These are phyloP conservation scores for Corniculantispora saksenae DNA, from an alignment of 2,329 filamentous ascomycete species.

Conservation along the genomic window DNA sequence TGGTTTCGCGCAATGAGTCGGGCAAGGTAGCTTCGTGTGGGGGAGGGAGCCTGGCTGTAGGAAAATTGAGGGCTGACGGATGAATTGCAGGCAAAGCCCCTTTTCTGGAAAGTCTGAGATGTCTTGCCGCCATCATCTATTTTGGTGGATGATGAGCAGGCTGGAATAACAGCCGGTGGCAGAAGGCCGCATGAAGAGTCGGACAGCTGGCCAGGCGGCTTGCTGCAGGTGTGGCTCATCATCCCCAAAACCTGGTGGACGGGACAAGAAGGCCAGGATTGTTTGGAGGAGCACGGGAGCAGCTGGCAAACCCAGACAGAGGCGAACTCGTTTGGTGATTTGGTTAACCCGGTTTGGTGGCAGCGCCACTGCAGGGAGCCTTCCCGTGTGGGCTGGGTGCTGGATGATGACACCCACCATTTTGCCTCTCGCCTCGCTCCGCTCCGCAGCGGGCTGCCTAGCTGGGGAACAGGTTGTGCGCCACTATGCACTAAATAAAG, in stretches of 20 bases:
- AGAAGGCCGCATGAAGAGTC: background rate
- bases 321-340: background rate
- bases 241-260: background rate
- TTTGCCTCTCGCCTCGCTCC: slow-evolving; percentile 16
- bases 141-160: background rate
- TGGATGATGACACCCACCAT: slow-evolving; percentile 8
- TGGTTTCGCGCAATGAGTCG: background rate
- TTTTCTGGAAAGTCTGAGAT: background rate
- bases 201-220: background rate
- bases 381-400: background rate
- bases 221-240: background rate
- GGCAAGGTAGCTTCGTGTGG: background rate
- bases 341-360: background rate
- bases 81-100: background rate
- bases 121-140: slow-evolving; percentile 10
- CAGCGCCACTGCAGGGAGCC: background rate
- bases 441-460: slow-evolving; percentile 12
- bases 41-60: background rate
- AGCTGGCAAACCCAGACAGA: background rate
- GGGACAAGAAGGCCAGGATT: background rate
- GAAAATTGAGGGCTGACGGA: background rate
- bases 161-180: background rate
- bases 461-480: slow-evolving; percentile 13
- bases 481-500: slow-evolving; percentile 12
- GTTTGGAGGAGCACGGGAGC: background rate